Conservation (phyloP, 2,329 filamentous ascomycete genomes). For the Colletotrichum sp. region DNA sequence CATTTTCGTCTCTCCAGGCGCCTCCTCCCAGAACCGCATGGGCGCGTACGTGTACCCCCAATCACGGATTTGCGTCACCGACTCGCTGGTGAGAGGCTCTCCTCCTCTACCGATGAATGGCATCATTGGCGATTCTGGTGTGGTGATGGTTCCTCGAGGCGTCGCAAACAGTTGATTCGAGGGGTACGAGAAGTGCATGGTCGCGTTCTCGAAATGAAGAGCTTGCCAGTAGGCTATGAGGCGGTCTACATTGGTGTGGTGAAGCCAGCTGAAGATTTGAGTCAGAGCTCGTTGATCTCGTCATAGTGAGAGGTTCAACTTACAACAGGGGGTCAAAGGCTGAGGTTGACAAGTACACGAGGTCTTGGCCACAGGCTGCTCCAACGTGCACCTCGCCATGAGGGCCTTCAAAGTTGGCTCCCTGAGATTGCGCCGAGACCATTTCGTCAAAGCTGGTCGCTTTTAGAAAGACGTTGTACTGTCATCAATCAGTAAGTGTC, state of each 20-base stretch:
- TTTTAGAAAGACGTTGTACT: constrained; percentile 49
- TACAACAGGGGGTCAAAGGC: constrained; percentile 55
- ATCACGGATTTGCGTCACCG: constrained; percentile 32
- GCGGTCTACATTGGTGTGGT: constrained; percentile 66
- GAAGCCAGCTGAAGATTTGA: constrained; percentile 44
- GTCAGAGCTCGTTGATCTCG: background rate
- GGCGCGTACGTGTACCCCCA: constrained; percentile 49
- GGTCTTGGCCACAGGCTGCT: constrained; percentile 39
- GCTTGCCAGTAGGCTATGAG: constrained; percentile 64
- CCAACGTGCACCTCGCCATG: constrained; percentile 48
- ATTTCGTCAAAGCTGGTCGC: constrained; percentile 43
- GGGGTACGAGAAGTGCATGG: constrained; percentile 39
- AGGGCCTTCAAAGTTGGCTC: constrained; percentile 47
- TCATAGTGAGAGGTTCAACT: constrained; percentile 16
- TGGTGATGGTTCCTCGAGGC: constrained; percentile 42
- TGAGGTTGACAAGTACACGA: constrained; percentile 43
- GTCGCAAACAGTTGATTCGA: constrained; percentile 46
- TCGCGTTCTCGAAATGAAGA: constrained; percentile 41
- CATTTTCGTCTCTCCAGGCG: constrained; percentile 62
- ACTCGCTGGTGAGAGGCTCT: constrained; percentile 46
- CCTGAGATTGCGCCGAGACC: constrained; percentile 39
- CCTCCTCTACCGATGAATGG: constrained; percentile 51
- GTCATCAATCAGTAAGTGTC: background rate
- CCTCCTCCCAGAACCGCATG: constrained; percentile 55
- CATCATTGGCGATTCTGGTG: constrained; percentile 49